phyloP scores from a whole-genome alignment of 371 early-diverging fungal genomes.

The Zopfochytrium polystomum region DNA sequence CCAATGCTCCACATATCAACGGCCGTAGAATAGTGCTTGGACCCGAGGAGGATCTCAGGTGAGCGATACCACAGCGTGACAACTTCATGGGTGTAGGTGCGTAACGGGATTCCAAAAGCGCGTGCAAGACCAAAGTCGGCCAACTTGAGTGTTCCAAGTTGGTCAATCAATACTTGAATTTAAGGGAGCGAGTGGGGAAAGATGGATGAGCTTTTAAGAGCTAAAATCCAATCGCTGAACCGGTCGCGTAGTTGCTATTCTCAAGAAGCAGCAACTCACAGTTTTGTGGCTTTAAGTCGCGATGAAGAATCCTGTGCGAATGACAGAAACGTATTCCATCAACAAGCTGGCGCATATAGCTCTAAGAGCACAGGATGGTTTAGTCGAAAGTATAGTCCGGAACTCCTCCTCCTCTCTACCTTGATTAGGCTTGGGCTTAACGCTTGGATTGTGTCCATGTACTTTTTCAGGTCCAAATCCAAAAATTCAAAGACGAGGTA shows the following conservation, averaged over 20 bases:
- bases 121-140: slow-evolving; percentile 75
- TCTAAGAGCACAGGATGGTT: slow-evolving; percentile 8
- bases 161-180: slow-evolving; percentile 94
- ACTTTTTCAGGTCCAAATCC: not conserved
- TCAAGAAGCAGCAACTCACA: slow-evolving; percentile 1
- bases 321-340: slow-evolving; percentile 7
- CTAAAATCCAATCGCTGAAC: not conserved
- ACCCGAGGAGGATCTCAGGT: slow-evolving; percentile 94
- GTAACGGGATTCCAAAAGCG: slow-evolving; percentile 52
- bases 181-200: too few relatives aligned
- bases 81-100: slow-evolving; percentile 85
- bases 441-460: not conserved
- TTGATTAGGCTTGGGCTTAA: slow-evolving; percentile 69
- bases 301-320: not conserved
- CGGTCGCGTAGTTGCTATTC: too few relatives aligned
- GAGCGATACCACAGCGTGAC: slow-evolving; percentile 97
- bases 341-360: slow-evolving; percentile 14
- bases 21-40: slow-evolving; percentile 82
- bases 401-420: slow-evolving; percentile 65
- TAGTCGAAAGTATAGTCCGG: not conserved
- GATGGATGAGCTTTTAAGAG: slow-evolving; percentile 58
- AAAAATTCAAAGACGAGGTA: not conserved
- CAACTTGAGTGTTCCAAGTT: slow-evolving; percentile 76
- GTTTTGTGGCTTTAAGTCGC: slow-evolving; percentile 11
- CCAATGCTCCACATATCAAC: slow-evolving; percentile 99